Evolutionary conservation across 257 asterid species (phyloP).

Genomic region (Prunella vulgaris): DNA sequence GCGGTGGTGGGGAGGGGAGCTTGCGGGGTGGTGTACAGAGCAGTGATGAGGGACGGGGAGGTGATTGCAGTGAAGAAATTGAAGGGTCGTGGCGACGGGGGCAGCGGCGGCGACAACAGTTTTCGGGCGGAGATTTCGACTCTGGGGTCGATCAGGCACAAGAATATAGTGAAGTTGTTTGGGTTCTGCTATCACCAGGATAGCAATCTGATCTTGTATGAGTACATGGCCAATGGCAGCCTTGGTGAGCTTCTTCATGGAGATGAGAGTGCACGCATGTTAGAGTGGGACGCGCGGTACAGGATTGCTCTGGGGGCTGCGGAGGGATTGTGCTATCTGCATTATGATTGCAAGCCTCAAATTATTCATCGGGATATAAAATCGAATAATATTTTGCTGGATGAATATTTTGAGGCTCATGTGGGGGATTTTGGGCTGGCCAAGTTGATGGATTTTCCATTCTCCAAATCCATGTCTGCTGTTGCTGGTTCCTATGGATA

Average conservation of each 20-base stretch:
- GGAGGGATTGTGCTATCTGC: constrained; percentile 77
- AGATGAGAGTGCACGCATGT: constrained; percentile 30
- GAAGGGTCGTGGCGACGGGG: constrained; percentile 57
- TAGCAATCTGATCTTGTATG: constrained; percentile 62
- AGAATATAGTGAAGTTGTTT: constrained; percentile 62
- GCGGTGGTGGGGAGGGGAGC: constrained; percentile 73
- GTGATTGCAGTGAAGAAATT: constrained; percentile 71
- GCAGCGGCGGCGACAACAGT: constrained; percentile 54
- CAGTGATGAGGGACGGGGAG: constrained; percentile 57
- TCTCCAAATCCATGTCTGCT: constrained; percentile 84
- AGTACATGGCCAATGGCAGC: constrained; percentile 84
- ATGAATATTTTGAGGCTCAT: constrained; percentile 69
- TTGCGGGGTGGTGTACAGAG: constrained; percentile 84
- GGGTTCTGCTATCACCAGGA: constrained; percentile 84
- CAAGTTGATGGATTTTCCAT: constrained; percentile 65
- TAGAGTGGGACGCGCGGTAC: constrained; percentile 68
- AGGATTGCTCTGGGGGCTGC: constrained; percentile 85
- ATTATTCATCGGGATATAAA: constrained; percentile 84
- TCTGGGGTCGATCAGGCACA: constrained; percentile 75
- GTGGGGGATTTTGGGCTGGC: constrained; percentile 95
- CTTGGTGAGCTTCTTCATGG: constrained; percentile 70
- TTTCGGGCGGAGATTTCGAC: constrained; percentile 86
- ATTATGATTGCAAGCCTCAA: constrained; percentile 76
- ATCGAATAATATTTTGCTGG: constrained; percentile 78
- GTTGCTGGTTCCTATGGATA: constrained; percentile 96